A percentile compares a stretch with the other conserved stretches of the same genome.
Conservation (phyloP, 2,329 filamentous ascomycete genomes). For the Cercospora beticola region DNA sequence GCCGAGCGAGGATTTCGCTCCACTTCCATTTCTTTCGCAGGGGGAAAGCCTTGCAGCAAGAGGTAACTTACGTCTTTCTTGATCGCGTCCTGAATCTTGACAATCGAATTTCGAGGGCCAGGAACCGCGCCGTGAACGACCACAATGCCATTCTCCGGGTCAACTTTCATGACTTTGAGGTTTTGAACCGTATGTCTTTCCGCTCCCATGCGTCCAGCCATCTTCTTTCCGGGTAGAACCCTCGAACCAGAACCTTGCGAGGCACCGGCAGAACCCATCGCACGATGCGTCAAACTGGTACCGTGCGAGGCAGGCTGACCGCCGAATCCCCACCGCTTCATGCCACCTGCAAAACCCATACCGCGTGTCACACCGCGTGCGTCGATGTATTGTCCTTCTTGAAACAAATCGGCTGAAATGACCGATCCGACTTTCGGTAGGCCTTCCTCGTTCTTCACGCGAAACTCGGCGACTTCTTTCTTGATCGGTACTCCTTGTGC, state of each 20-base stretch:
- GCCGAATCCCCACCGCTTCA: conserved; percentile 90
- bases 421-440: conserved; percentile 72
- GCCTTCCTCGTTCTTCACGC: conserved; percentile 70
- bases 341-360: conserved; percentile 93
- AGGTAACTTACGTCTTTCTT: conserved; percentile 60
- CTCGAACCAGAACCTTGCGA: conserved; percentile 89
- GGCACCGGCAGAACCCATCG: conserved; percentile 84
- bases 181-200: conserved; percentile 88
- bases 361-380: conserved; percentile 75
- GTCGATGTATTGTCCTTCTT: conserved; percentile 86
- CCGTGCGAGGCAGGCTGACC: conserved; percentile 93
- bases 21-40: not conserved
- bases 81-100: conserved; percentile 85
- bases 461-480: conserved; percentile 80
- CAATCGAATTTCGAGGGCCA: conserved; percentile 81
- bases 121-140: conserved; percentile 84
- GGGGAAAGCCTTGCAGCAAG: not conserved
- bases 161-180: conserved; percentile 82
- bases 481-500: conserved; percentile 80
- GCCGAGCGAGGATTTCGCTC: not conserved
- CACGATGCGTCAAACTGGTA: conserved; percentile 90
- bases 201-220: conserved; percentile 94
- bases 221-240: conserved; percentile 94
- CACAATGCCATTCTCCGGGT: conserved; percentile 81
- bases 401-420: conserved; percentile 87